These are phyloP conservation scores for Talaromyces piceae DNA, from an alignment of 2,329 filamentous ascomycete species.

Conservation along the genomic window DNA sequence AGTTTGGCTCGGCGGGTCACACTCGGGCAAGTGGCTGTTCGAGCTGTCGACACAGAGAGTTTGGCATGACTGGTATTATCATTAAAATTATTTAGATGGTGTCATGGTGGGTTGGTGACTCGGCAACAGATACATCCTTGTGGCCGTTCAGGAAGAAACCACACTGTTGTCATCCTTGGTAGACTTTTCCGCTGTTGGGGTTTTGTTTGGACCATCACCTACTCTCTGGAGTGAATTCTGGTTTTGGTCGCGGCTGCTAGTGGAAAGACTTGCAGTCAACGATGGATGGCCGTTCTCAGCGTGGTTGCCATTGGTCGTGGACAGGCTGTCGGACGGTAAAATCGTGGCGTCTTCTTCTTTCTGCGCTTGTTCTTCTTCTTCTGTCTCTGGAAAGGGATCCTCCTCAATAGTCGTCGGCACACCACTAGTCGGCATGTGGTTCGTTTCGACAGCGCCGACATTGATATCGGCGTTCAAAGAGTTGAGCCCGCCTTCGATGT, in stretches of 20 bases:
- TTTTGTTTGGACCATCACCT: constrained; percentile 20
- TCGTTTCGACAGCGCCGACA: constrained; percentile 39
- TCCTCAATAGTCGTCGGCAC: constrained; percentile 22
- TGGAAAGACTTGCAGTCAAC: constrained; percentile 45
- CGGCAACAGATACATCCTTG: background rate
- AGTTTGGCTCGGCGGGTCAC: background rate
- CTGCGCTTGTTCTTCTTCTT: background rate
- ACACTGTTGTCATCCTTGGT: background rate
- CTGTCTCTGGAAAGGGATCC: background rate
- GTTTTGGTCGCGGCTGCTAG: constrained; percentile 44
- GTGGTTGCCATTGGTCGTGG: constrained; percentile 14
- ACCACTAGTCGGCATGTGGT: constrained; percentile 30
- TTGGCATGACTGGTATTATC: background rate
- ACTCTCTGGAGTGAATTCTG: constrained; percentile 38
- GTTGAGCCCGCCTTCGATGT: constrained; percentile 85
- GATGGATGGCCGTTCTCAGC: constrained; percentile 34
- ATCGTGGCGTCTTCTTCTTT: background rate
- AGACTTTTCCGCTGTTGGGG: constrained; percentile 10
- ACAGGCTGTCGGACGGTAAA: constrained; percentile 5
- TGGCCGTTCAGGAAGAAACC: background rate
- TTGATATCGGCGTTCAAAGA: constrained; percentile 54
- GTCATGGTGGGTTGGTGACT: background rate
- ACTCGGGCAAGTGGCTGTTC: background rate
- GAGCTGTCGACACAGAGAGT: constrained; percentile 1
- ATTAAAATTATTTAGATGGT: background rate